Percentiles rank a stretch among this genome's conserved stretches.
Conservation (phyloP, 2,329 filamentous ascomycete species). For the Penicillium sp. region DNA sequence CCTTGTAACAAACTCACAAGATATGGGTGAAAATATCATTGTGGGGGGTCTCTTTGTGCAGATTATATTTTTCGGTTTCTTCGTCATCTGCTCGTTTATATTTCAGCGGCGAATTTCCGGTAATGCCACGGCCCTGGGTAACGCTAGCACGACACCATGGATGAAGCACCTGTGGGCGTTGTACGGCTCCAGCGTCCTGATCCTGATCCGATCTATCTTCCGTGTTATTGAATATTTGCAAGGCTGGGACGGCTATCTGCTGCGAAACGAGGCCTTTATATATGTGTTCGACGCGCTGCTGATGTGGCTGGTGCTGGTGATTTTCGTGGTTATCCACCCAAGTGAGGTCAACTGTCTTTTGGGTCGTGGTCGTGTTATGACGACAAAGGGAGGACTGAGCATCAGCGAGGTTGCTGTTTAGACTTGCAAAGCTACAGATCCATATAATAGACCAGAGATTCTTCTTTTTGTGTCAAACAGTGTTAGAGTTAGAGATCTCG, state of each 20-base stretch:
- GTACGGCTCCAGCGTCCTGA: slow-evolving; percentile 29
- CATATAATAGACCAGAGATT: slow-evolving; percentile 2
- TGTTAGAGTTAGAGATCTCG: not conserved
- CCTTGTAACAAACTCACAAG: slow-evolving; percentile 24
- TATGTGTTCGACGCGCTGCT: slow-evolving; percentile 38
- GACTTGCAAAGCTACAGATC: not conserved
- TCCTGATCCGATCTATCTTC: slow-evolving; percentile 36
- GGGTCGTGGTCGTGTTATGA: slow-evolving; percentile 24
- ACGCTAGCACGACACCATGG: slow-evolving; percentile 36
- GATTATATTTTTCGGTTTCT: slow-evolving; percentile 38
- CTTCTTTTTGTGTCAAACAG: not conserved
- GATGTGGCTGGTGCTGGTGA: slow-evolving; percentile 33
- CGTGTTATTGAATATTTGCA: slow-evolving; percentile 36
- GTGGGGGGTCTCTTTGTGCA: slow-evolving; percentile 36
- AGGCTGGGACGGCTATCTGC: slow-evolving; percentile 32
- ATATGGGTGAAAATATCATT: slow-evolving; percentile 32
- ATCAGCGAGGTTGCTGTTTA: slow-evolving; percentile 23
- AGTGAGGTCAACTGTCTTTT: slow-evolving; percentile 31
- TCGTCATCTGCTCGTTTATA: slow-evolving; percentile 30
- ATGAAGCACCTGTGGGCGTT: slow-evolving; percentile 40
- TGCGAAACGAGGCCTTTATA: slow-evolving; percentile 34
- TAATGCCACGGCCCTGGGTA: slow-evolving; percentile 33
- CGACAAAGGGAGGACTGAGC: slow-evolving; percentile 24
- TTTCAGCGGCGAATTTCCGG: slow-evolving; percentile 34
- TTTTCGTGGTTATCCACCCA: slow-evolving; percentile 31